phyloP scores from a whole-genome alignment of 106 monocot species.

The Dioscorea alata region DNA sequence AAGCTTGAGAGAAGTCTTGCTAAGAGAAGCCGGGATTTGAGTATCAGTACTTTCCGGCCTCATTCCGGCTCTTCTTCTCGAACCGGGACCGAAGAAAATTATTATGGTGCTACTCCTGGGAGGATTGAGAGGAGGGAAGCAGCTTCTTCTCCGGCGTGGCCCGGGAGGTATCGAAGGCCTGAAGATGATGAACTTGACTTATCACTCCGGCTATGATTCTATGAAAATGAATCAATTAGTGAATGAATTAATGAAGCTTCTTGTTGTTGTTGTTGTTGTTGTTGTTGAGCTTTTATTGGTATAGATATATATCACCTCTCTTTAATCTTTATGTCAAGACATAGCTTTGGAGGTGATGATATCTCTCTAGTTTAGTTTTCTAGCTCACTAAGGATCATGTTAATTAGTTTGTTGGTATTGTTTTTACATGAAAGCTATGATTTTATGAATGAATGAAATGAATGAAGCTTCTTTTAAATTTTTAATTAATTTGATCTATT shows the following conservation, averaged over 20 bases:
- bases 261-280: too few relatives aligned
- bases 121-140: slow-evolving; percentile 1
- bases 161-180: background rate
- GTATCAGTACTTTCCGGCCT: background rate
- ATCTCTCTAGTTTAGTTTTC: too few relatives aligned
- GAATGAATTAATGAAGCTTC: background rate
- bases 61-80: background rate
- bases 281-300: too few relatives aligned
- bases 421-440: too few relatives aligned
- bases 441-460: too few relatives aligned
- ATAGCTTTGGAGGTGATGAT: too few relatives aligned
- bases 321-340: background rate
- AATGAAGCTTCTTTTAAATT: too few relatives aligned
- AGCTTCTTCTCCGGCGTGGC: background rate
- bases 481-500: too few relatives aligned
- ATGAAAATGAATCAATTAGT: background rate
- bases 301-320: too few relatives aligned
- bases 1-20: slow-evolving; percentile 52
- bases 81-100: background rate
- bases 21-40: slow-evolving; percentile 35
- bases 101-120: background rate
- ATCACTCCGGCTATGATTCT: slow-evolving; percentile 31
- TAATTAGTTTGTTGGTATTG: too few relatives aligned
- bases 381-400: too few relatives aligned
- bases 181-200: slow-evolving; percentile 30